Base-by-base conservation (phyloP, 768 basidiomycete genomes). In the Suillus americanus region DNA sequence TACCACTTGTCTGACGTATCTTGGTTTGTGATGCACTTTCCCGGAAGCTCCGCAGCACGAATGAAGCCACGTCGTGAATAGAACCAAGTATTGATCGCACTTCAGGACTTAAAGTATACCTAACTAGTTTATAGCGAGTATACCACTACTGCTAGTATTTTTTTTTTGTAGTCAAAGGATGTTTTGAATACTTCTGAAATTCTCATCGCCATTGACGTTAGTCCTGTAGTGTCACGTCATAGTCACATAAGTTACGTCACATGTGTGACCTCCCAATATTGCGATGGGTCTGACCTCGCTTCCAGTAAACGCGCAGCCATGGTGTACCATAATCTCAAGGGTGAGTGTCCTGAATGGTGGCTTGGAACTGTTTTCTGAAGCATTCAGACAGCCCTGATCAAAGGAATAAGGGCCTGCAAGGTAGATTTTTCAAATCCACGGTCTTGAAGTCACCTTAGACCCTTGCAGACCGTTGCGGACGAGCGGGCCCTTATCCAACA, bases 321-420 rank as follows among this genome's bases (percentile, higher is more conserved):
- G 91, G 88, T 89, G 66, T 90, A 92, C 74, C 87, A 92, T 71
- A 95, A 94, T 81, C 85, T 95, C 72, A 95, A 95, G 81, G 89
- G 92, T 89, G 70, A 67, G 80, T 72, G 37, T 33, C 61, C 63
- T 45, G 53, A 37, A 33, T 30, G 30, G 59, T 63, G 53, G 13
- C 51, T 23, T 48, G 59, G 48, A 43, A 55, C 28, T 61, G 65
- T 55, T 30, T 30, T 79, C 62, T 86, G 59, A 70, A 61, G 41
- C 25, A 40, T 61, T 20, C 62, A 28, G 64, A 38, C 66, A 96
- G 96, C 96, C 71, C 85, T 99, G 70, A 98, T 99, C 82, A 99
- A 99, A 86, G 95, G 94, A 64, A 97, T 99, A 79, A 86, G 97
- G 67, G 87, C 95, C 66, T 97, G 94, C 88, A 99, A 99, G 89